These are phyloP conservation scores for Raddia distichophylla DNA, from an alignment of 176 grass and related monocot species.

Conservation along the genomic window DNA sequence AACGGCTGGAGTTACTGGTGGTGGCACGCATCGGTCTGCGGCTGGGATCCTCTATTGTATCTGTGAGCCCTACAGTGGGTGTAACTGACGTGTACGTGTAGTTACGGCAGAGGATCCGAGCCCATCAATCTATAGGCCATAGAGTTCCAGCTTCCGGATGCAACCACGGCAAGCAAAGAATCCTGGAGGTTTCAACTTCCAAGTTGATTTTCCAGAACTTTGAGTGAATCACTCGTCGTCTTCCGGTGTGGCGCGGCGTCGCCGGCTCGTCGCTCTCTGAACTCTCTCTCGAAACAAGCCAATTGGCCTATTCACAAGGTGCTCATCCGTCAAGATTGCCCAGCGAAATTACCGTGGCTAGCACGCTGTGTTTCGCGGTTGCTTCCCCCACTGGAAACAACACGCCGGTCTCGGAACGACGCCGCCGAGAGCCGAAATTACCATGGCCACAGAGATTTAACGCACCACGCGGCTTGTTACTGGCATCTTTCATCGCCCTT, in stretches of 20 bases:
- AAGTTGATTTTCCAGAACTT: not conserved
- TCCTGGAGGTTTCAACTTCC: not conserved
- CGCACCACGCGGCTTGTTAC: not conserved
- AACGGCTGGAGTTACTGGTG: too few species aligned
- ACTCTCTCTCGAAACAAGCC: not conserved
- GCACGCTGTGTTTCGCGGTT: not conserved
- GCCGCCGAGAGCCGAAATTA: not conserved
- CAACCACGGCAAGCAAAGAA: not conserved
- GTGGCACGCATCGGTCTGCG: too few species aligned
- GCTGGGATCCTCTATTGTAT: too few species aligned
- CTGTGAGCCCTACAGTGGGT: too few species aligned
- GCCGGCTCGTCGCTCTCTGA: not conserved
- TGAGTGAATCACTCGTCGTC: conserved; percentile 7
- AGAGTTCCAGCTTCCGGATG: too few species aligned
- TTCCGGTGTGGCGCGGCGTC: not conserved
- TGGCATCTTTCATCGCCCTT: not conserved
- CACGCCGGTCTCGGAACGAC: not conserved
- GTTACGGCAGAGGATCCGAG: too few species aligned
- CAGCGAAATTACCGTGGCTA: not conserved
- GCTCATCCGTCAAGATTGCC: not conserved
- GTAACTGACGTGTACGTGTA: too few species aligned
- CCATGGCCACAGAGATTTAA: not conserved
- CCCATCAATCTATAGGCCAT: too few species aligned
- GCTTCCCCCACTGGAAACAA: not conserved
- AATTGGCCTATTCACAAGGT: too few species aligned